These are phyloP conservation scores for Excoecaria cochinchinensis DNA, from an alignment of 345 rosid genomes.

Conservation along the genomic window DNA sequence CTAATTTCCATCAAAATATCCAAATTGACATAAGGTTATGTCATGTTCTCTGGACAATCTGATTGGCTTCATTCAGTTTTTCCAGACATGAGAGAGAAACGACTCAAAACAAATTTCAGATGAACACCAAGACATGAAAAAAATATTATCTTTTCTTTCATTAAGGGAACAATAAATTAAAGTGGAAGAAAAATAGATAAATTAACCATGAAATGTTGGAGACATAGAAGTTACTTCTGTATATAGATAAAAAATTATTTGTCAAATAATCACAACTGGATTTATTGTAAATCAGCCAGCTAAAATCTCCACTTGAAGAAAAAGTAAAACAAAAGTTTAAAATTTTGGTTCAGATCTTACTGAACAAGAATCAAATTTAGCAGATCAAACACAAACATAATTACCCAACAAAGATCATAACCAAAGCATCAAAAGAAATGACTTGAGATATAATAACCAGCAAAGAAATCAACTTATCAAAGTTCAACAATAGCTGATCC, in stretches of 20 bases:
- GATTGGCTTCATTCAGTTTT: background rate
- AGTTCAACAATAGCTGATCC: background rate
- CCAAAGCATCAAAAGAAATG: background rate
- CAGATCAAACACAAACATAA: slow-evolving; percentile 6
- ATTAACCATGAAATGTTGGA: too few species aligned
- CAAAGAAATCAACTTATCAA: background rate
- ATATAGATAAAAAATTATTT: background rate
- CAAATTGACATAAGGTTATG: slow-evolving; percentile 9
- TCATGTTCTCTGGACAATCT: background rate
- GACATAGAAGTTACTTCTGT: background rate
- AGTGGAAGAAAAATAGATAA: background rate
- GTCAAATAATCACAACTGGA: background rate
- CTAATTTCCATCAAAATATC: background rate
- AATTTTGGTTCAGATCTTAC: slow-evolving; percentile 3
- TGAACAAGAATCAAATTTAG: background rate
- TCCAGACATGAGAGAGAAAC: background rate
- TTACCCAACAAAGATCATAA: background rate
- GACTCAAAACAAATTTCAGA: background rate
- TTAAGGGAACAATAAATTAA: background rate
- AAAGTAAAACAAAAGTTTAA: background rate
- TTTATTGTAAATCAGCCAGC: background rate
- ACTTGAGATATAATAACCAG: background rate
- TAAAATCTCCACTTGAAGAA: background rate
- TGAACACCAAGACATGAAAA: background rate
- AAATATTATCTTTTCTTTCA: background rate